Conservation (phyloP, 345 rosid species). For the Boechera stricta region DNA sequence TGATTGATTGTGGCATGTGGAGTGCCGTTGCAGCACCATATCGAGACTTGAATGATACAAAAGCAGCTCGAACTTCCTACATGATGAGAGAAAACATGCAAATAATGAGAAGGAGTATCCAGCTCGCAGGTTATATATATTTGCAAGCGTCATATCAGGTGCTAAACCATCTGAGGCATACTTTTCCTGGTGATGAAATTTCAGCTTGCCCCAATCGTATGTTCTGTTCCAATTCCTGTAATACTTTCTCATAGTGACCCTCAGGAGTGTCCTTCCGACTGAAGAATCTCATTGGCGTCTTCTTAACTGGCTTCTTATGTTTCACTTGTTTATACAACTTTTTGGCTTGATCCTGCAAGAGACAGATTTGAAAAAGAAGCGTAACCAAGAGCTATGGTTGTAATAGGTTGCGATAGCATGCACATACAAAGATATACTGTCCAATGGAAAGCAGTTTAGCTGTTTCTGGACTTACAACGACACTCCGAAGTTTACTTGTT, state of each 20-base stretch:
- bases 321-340: conserved; percentile 57
- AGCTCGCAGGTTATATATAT: conserved; percentile 4
- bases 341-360: conserved; percentile 60
- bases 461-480: conserved; percentile 61
- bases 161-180: conserved; percentile 42
- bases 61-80: conserved; percentile 92
- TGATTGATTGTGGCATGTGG: conserved; percentile 75
- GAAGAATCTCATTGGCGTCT: conserved; percentile 53
- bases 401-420: background rate
- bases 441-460: conserved; percentile 1
- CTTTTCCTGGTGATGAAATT: conserved; percentile 63
- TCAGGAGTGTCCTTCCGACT: conserved; percentile 60
- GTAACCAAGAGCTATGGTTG: conserved; percentile 16
- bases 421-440: conserved; percentile 17
- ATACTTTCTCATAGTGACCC: conserved; percentile 72
- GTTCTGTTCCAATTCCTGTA: conserved; percentile 70
- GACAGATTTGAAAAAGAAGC: conserved; percentile 21
- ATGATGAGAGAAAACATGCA: conserved; percentile 38
- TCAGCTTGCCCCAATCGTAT: conserved; percentile 73
- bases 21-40: conserved; percentile 83
- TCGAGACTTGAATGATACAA: conserved; percentile 91
- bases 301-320: conserved; percentile 56
- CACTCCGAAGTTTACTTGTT: conserved; percentile 69
- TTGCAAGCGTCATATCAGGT: background rate
- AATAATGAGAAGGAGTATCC: background rate